These are phyloP conservation scores for Geotrichum restrictum DNA, from an alignment of 1,139 yeast genomes.

Conservation along the genomic window DNA sequence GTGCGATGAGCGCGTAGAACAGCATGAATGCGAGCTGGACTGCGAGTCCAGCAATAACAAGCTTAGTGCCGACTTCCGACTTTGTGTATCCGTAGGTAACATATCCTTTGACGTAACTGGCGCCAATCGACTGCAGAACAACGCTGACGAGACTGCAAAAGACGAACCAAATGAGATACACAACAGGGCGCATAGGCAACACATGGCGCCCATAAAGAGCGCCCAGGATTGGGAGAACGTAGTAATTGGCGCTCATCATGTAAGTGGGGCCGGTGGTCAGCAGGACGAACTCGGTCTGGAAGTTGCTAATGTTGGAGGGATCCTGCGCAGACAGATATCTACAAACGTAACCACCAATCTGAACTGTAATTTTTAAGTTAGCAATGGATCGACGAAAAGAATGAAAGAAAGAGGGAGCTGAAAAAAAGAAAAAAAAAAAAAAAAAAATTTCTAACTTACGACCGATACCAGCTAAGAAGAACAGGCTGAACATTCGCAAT, in stretches of 20 bases:
- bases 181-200: constrained; percentile 65
- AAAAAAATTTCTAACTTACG: too few species aligned
- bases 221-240: constrained; percentile 65
- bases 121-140: constrained; percentile 78
- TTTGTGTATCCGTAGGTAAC: background rate
- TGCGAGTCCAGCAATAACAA: constrained; percentile 78
- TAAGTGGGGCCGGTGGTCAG: constrained; percentile 84
- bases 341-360: constrained; percentile 67
- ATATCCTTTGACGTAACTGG: constrained; percentile 47
- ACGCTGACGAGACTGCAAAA: constrained; percentile 63
- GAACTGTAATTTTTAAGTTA: too few species aligned
- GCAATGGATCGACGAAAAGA: too few species aligned
- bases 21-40: constrained; percentile 74
- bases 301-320: constrained; percentile 42
- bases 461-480: constrained; percentile 57
- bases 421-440: background rate
- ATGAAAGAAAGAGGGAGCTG: too few species aligned
- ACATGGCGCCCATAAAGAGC: constrained; percentile 62
- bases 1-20: constrained; percentile 54
- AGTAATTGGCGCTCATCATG: constrained; percentile 82
- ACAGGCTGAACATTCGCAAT: constrained; percentile 69
- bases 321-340: constrained; percentile 49
- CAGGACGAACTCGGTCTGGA: constrained; percentile 61
- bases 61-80: constrained; percentile 51
- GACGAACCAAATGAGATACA: constrained; percentile 66